Percentiles rank a stretch among this genome's conserved stretches.
phyloP scores from a whole-genome alignment of 345 rosid genomes.

The Diplotaxis tenuifolia region DNA sequence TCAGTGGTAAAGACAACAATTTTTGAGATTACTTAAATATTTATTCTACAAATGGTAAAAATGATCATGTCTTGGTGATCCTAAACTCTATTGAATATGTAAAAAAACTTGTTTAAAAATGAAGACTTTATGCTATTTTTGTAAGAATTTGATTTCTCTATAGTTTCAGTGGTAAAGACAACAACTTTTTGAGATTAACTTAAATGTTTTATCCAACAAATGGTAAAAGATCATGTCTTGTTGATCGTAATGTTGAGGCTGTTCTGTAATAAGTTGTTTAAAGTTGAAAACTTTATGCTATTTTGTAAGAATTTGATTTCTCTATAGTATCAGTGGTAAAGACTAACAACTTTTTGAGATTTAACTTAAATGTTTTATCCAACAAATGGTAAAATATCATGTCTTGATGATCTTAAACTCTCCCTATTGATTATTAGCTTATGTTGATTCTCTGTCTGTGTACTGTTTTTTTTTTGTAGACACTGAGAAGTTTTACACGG shows the following conservation, averaged over 20 bases:
- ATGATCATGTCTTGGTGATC: too few relatives aligned
- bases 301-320: neutral
- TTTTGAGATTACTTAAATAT: neutral
- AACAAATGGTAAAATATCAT: neutral
- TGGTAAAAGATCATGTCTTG: too few relatives aligned
- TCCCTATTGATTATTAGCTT: neutral
- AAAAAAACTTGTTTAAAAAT: too few relatives aligned
- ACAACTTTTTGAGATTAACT: neutral
- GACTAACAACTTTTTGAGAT: neutral
- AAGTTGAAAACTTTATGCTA: neutral
- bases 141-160: too few relatives aligned
- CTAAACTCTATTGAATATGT: neutral
- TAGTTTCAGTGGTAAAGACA: too few relatives aligned
- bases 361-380: too few relatives aligned
- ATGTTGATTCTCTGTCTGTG: neutral
- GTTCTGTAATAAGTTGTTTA: neutral
- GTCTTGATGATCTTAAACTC: neutral
- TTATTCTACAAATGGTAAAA: too few relatives aligned
- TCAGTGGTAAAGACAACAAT: neutral
- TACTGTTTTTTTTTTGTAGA: constrained; percentile 45
- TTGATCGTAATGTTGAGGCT: too few relatives aligned
- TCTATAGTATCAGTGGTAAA: neutral
- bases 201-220: too few relatives aligned
- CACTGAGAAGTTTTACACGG: constrained; percentile 87
- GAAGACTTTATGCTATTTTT: neutral